phyloP scores from a whole-genome alignment of 208 protist species.

The Leishmania mexicana region DNA sequence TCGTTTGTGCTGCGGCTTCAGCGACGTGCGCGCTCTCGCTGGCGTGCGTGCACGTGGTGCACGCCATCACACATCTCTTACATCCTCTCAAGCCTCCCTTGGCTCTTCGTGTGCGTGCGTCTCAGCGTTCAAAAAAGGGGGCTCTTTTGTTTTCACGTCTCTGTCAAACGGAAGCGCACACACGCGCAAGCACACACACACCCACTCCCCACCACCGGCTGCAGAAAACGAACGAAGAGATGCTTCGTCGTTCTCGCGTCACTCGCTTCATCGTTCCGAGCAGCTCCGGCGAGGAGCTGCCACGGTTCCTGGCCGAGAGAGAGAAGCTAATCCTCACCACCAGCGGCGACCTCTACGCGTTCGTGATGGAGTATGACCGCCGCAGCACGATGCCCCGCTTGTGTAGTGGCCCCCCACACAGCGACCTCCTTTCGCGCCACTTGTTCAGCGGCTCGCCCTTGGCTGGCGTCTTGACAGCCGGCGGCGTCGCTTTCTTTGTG shows the following conservation, averaged over 20 bases:
- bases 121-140: neutral
- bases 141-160: neutral
- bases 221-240: neutral
- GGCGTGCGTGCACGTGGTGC: neutral
- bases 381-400: neutral
- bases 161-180: too few relatives aligned
- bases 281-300: conserved; percentile 27
- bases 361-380: conserved; percentile 67
- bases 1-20: neutral
- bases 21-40: neutral
- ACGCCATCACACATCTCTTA: neutral
- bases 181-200: neutral
- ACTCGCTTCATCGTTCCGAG: conserved; percentile 19
- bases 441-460: conserved; percentile 49
- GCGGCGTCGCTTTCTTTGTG: conserved; percentile 37
- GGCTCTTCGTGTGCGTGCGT: neutral
- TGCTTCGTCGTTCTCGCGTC: conserved; percentile 24
- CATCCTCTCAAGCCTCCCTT: neutral
- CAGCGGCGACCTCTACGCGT: conserved; percentile 32
- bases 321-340: conserved; percentile 1
- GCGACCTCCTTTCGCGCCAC: conserved; percentile 10
- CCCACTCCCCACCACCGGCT: neutral
- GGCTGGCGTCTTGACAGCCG: conserved; percentile 29
- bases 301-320: conserved; percentile 17
- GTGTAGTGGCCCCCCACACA: neutral